Base-by-base conservation (phyloP, 106 monocot species). In the Dioscorea dumetorum region DNA sequence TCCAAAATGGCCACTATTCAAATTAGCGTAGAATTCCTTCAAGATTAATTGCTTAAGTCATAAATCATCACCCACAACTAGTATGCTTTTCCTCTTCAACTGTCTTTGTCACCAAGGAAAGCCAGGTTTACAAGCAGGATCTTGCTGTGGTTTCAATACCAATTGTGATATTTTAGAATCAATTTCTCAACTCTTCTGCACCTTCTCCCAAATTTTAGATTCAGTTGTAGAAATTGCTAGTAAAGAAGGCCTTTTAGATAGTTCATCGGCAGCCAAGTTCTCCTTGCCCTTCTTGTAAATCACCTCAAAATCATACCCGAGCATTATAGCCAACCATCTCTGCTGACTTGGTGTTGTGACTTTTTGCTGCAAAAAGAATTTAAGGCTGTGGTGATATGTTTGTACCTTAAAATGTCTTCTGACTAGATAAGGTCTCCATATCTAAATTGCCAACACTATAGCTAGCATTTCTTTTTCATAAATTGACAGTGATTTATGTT, bases 391-490 rank as follows among this genome's bases (percentile, higher is more conserved):
- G 5, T 70, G 34, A 60, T 70, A 58, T 4, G 33, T 59, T 35
- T 35, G 17, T 14, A 59, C 58, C 13, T 34, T 52, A 23, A 70
- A 70, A 8, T 70, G 58, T 13, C 58, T 58, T 19, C 70, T 58
- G 3, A 70, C 19, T 8, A 59, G 21, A 41, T 69, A 70, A 0
- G 70, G 70, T 2, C 70, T 7, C 70, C 59, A 70, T 13, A 41
- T 41, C 21, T 48, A 58, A n/a, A 70, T 4, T 21, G 58, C 70
- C 18, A 70, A 28, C 3, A 28, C 28, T 34, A 70, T 34, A 21
- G 59, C 70, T 19, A 70, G 24, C 1, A 70, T 57, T 35, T 59
- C 70, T n/a, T 70, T 70, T 22, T 70, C 70, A 22, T 70, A 65
- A 4, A 48, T 19, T 35, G 64, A 65, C 0, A 65, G n/a, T 8